These are phyloP conservation scores for Polymyxa betae DNA, from an alignment of 208 protist species.

Conservation along the genomic window DNA sequence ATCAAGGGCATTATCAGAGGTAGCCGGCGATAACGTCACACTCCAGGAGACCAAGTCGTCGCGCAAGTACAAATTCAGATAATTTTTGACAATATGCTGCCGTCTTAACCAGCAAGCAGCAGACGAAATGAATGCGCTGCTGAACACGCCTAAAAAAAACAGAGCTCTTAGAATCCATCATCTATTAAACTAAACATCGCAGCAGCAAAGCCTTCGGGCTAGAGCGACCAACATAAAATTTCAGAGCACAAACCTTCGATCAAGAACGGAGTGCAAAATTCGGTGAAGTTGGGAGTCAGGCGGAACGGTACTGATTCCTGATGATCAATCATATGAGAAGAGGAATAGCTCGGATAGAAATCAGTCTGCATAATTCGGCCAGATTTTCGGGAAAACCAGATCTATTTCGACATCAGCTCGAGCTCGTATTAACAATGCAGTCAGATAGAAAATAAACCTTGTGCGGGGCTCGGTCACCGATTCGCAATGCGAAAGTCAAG, in stretches of 20 bases:
- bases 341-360: conserved; percentile 57
- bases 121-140: conserved; percentile 53
- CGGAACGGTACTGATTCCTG: conserved; percentile 55
- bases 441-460: conserved; percentile 48
- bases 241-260: conserved; percentile 34
- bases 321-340: conserved; percentile 37
- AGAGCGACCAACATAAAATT: too few species aligned
- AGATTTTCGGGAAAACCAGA: conserved; percentile 52
- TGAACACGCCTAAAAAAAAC: conserved; percentile 29
- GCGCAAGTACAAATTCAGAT: conserved; percentile 58
- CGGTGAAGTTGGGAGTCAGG: conserved; percentile 57
- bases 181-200: too few species aligned
- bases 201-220: too few species aligned
- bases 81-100: conserved; percentile 58
- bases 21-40: conserved; percentile 46
- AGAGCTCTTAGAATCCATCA: neutral
- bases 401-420: neutral
- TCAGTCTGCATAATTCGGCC: conserved; percentile 58
- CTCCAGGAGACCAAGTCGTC: conserved; percentile 62
- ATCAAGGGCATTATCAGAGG: neutral
- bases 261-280: conserved; percentile 57
- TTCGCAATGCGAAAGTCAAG: conserved; percentile 58
- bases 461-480: conserved; percentile 58
- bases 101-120: conserved; percentile 52
- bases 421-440: neutral